A percentile compares a stretch with the other conserved stretches of the same genome.
Conservation (phyloP, 1,284 basidiomycete species). For the Chiua sp. region DNA sequence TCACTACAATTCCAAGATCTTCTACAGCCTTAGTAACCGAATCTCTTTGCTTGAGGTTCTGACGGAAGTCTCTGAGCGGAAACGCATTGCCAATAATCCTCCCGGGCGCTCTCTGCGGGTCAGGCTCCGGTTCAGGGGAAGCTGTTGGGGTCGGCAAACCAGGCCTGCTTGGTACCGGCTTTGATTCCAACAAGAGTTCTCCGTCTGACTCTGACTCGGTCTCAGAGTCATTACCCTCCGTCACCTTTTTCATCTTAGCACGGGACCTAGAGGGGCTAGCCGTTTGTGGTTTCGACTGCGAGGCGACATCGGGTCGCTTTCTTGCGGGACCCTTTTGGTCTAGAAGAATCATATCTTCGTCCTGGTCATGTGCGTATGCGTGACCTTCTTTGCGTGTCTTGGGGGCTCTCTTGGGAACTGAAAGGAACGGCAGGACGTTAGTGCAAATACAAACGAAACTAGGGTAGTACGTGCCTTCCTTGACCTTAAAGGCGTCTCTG, state of each 20-base stretch:
- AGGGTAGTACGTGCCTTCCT: constrained; percentile 56
- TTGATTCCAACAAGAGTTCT: constrained; percentile 34
- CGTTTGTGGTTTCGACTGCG: constrained; percentile 9
- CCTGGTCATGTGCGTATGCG: constrained; percentile 62
- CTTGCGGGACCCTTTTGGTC: constrained; percentile 50
- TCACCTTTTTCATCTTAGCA: constrained; percentile 35
- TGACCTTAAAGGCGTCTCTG: constrained; percentile 73
- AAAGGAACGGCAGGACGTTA: constrained; percentile 6
- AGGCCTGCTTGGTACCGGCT: constrained; percentile 18
- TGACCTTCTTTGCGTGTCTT: constrained; percentile 62
- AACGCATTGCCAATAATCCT: constrained; percentile 75
- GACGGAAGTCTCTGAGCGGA: constrained; percentile 79
- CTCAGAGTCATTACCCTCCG: constrained; percentile 47
- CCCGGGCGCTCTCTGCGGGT: constrained; percentile 51
- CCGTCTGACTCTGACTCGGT: constrained; percentile 50
- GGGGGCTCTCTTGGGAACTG: constrained; percentile 63
- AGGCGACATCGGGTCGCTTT: constrained; percentile 9
- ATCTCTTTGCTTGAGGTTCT: constrained; percentile 73
- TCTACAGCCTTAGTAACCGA: constrained; percentile 83
- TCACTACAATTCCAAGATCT: constrained; percentile 74
- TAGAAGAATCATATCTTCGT: constrained; percentile 66
- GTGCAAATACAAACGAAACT: neutral
- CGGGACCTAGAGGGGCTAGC: constrained; percentile 6
- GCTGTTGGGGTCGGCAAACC: constrained; percentile 54
- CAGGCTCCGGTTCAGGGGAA: constrained; percentile 50